Percentiles rank a stretch among this genome's conserved stretches.
Conservation (phyloP, 83 land plant species). For the Diphasiastrum complanatum region DNA sequence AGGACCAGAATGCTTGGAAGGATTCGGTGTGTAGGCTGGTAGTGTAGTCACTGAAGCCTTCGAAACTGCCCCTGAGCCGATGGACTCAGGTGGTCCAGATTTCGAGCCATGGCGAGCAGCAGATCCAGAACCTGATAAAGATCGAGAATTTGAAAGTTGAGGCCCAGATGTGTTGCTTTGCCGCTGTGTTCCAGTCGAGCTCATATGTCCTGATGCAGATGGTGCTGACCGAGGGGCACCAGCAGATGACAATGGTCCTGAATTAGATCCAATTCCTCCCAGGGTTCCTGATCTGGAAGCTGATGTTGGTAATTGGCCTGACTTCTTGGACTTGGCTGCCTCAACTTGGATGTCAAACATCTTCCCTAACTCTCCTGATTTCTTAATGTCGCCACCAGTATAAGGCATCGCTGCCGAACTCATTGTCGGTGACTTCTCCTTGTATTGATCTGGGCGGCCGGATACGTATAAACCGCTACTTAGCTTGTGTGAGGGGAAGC, state of each 20-base stretch:
- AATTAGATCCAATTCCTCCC: neutral
- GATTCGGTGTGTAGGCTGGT: neutral
- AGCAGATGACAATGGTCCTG: neutral
- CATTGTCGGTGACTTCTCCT: neutral
- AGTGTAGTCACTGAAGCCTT: neutral
- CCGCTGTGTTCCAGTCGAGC: neutral
- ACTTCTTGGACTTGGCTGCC: neutral
- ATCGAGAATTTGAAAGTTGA: neutral
- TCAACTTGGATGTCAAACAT: slow-evolving; percentile 1
- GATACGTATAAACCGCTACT: neutral
- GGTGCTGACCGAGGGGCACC: neutral
- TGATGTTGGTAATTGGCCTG: neutral
- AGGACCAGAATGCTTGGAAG: neutral
- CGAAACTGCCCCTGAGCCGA: too few relatives aligned
- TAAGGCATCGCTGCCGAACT: neutral
- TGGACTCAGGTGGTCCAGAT: neutral
- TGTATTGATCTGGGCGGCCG: neutral
- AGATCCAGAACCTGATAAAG: neutral
- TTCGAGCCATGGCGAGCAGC: neutral
- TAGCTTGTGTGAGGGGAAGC: neutral
- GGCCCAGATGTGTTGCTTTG: too few relatives aligned
- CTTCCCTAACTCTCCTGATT: neutral
- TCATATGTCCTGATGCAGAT: neutral
- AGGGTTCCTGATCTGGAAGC: too few relatives aligned
- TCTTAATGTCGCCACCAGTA: neutral